Conservation (phyloP, 2,329 filamentous ascomycete species). For the Epichloe scottii region DNA sequence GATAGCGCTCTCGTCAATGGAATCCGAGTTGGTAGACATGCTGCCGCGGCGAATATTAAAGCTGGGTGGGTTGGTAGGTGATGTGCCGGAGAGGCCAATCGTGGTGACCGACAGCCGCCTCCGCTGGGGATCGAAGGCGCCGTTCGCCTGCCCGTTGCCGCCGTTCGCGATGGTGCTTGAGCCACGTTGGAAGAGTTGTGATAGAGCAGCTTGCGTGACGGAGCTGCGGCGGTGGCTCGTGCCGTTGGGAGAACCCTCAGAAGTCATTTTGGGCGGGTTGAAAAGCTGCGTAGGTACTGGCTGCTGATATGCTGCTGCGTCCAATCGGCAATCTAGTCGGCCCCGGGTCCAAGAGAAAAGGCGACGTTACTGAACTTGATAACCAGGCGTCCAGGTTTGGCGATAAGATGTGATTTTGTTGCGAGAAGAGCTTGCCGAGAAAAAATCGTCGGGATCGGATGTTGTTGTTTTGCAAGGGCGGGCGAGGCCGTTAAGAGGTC, state of each 20-base stretch:
- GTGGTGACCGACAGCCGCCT: constrained; percentile 65
- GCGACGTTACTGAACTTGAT: neutral
- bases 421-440: neutral
- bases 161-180: constrained; percentile 33
- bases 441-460: neutral
- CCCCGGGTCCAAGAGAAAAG: neutral
- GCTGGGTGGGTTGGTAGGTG: constrained; percentile 43
- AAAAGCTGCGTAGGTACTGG: neutral
- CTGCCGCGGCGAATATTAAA: constrained; percentile 50
- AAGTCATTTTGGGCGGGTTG: constrained; percentile 17
- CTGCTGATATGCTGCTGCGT: neutral
- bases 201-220: constrained; percentile 43
- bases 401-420: neutral
- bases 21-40: constrained; percentile 55
- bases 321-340: constrained; percentile 5
- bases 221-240: constrained; percentile 41
- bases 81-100: constrained; percentile 58
- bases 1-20: constrained; percentile 59
- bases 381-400: neutral
- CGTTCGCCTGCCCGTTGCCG: constrained; percentile 24
- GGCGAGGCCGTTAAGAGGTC: neutral
- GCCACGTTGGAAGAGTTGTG: constrained; percentile 46
- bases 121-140: constrained; percentile 43
- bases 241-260: constrained; percentile 22
- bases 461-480: neutral